Percentiles rank a stretch among this genome's conserved stretches.
Conservation (phyloP, 495 filamentous ascomycete genomes). For the Penicillium malachiteum region DNA sequence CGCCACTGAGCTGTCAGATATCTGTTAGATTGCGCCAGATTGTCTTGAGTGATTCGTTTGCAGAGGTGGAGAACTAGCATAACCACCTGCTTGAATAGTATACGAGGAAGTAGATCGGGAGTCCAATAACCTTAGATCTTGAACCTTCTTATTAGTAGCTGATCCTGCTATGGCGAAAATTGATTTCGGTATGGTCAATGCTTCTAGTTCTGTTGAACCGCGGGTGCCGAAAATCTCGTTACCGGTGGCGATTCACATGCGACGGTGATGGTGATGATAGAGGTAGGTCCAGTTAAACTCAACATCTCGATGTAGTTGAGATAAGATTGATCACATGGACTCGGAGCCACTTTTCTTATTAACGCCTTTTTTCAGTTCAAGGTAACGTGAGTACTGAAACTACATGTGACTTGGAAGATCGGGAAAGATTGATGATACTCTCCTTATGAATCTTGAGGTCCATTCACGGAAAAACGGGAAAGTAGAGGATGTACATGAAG, state of each 20-base stretch:
- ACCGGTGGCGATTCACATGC: conserved; percentile 13
- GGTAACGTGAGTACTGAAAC: conserved; percentile 6
- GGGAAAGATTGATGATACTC: too few species aligned
- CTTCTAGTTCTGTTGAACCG: conserved; percentile 2
- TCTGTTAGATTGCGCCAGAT: too few species aligned
- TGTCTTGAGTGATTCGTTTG: too few species aligned
- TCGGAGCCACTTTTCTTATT: conserved; percentile 12
- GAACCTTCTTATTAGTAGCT: not conserved
- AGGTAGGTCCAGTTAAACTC: not conserved
- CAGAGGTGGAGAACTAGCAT: not conserved
- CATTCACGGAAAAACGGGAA: too few species aligned
- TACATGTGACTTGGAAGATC: not conserved
- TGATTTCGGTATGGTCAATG: not conserved
- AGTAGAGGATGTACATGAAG: too few species aligned
- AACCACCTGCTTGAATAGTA: conserved; percentile 12
- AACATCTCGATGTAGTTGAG: conserved; percentile 9
- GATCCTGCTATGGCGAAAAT: not conserved
- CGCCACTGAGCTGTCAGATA: conserved; percentile 6
- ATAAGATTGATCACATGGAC: conserved; percentile 22
- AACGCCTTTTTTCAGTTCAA: conserved; percentile 7
- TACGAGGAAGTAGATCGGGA: conserved; percentile 4
- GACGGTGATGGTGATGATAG: not conserved
- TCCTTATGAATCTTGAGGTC: too few species aligned
- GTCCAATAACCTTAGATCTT: not conserved
- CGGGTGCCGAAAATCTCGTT: conserved; percentile 13